Base-by-base conservation (phyloP, 345 rosid species). In the Heritiera littoralis region DNA sequence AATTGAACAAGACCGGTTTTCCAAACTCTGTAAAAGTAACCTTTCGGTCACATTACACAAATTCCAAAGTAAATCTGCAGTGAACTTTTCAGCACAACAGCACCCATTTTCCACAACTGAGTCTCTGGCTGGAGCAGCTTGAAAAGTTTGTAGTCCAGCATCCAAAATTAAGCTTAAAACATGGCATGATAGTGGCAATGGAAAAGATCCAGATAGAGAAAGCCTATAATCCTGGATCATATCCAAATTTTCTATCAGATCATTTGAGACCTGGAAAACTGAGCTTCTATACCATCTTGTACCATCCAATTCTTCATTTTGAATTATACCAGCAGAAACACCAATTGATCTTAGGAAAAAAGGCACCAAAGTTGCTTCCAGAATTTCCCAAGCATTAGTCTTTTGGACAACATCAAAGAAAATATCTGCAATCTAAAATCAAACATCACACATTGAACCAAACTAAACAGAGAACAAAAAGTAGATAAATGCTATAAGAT, bases 1-100 rank as follows among this genome's bases (percentile, higher is more conserved):
- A 85, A 90, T 81, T 81, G 92, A 83, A 82, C 94, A 95, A 0
- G 99, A 90, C 78, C 98, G 93, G 69, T 87, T 92, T 80, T 95
- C 96, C 70, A 80, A 83, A 81, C 89, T 86, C 84, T 82, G 92
- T 49, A 86, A 85, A 84, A 93, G 90, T 83, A 93, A 81, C 46
- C 83, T 87, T 82, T 92, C 97, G 59, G 90, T 87, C 69, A 77
- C 70, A 76, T 80, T 85, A 82, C 97, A 91, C 66, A 95, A 85
- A 87, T 89, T 90, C 91, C 87, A 90, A 68, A 95, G 92, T 78
- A 95, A 66, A 82, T 84, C 83, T 75, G 65, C 83, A 41, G 89
- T 85, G 79, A 92, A 83, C 51, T 20, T 83, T 48, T 81, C 89
- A 60, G 79, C 83, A 79, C 80, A 46, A 80, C 74, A 79, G 55